A percentile compares a stretch with the other conserved stretches of the same genome.
Conservation (phyloP, 176 grass and related monocot genomes). For the Tillandsia fasciculata region DNA sequence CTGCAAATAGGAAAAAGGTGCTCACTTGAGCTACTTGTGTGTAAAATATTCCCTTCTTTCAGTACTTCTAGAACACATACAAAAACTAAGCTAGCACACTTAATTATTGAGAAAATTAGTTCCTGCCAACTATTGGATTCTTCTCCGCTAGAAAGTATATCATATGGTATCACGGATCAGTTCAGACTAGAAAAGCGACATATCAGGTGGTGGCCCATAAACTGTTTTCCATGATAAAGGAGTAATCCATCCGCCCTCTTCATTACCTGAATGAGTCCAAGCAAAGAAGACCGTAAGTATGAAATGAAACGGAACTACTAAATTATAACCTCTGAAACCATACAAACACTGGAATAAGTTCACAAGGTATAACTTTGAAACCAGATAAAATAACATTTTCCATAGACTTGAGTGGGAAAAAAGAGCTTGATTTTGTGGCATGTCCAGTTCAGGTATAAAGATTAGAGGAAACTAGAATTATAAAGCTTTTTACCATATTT, state of each 20-base stretch:
- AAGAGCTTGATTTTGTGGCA: not conserved
- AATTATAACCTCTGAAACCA: not conserved
- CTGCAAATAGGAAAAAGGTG: not conserved
- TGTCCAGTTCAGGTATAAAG: not conserved
- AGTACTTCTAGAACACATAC: not conserved
- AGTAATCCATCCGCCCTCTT: not conserved
- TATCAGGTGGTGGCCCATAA: not conserved
- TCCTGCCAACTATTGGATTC: not conserved
- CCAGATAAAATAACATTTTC: not conserved
- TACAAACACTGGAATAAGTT: not conserved
- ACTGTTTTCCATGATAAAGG: not conserved
- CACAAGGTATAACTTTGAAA: not conserved
- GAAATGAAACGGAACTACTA: not conserved
- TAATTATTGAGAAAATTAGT: not conserved
- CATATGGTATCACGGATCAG: not conserved
- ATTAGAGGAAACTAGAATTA: not conserved
- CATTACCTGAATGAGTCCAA: not conserved
- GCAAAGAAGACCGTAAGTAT: not conserved
- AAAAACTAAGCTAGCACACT: not conserved
- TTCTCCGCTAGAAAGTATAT: not conserved
- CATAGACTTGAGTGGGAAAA: not conserved
- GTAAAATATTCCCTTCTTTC: not conserved
- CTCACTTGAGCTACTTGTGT: not conserved
- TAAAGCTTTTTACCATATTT: not conserved
- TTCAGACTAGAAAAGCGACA: not conserved